Base-by-base conservation (phyloP, 129 eudicot species). In the Flaveria robusta region DNA sequence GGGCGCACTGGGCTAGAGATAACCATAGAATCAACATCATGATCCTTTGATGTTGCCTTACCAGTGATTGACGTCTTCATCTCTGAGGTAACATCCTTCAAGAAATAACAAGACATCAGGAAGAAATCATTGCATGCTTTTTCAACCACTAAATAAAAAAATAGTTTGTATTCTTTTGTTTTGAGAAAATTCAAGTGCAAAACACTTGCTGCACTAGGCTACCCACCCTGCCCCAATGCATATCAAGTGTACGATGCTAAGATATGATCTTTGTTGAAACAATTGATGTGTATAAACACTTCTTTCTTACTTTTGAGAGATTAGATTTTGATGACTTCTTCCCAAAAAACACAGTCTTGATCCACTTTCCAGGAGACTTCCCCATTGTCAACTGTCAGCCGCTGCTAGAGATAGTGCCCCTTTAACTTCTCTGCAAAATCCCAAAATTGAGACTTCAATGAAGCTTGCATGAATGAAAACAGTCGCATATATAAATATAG, bases 321-420 rank as follows among this genome's bases (percentile, higher is more conserved):
- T 74, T 84, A 27, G 97, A 86, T 77, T 89, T 92, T 3, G 97
- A 86, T 15, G 90, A 73, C 77, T 89, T 92, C 88, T 89, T 92
- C 71, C 96, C 96, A 12, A 89, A 87, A 72, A 92, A 66, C 37
- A 92, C 91, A 52, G 91, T 85, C 81, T 92, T 92, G 85, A 92
- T 89, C 97, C 97, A 92, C 82, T 89, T 92, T 86, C 87, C 97
- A 27, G 97, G 93, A 79, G 97, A 92, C 82, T 88, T 91, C 80
- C 97, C 97, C 97, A 91, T 91, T 37, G 65, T 56, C 59, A 15
- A 74, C 76, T 43, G 67, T 54, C 19, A 58, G 51, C 55, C 43
- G 56, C 72, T 54, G 58, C 60, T 63, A 74, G 71, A 74, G 49
- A 46, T 19, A 45, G 12, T 56, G 43, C 74, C 39, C 50, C 78